A percentile compares a stretch with the other conserved stretches of the same genome.
Conservation (phyloP, 805 yeast genomes). For the Saccharomycopsis fermentans region DNA sequence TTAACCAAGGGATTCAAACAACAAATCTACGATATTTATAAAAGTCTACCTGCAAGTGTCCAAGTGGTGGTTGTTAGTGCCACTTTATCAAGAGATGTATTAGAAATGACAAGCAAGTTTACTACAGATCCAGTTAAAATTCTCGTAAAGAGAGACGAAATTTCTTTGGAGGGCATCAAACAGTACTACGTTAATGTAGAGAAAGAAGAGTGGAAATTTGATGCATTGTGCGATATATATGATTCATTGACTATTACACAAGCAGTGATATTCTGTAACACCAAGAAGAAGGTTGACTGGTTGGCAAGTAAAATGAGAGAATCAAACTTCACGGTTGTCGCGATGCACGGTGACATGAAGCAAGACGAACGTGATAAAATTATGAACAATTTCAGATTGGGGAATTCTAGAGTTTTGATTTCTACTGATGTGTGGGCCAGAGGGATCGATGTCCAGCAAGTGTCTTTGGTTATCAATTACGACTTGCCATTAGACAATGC, state of each 20-base stretch:
- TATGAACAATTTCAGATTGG: constrained; percentile 93
- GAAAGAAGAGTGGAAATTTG: constrained; percentile 89
- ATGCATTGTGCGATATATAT: constrained; percentile 86
- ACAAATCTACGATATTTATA: constrained; percentile 88
- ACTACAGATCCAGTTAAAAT: constrained; percentile 91
- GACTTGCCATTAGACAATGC: constrained; percentile 90
- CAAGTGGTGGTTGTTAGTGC: constrained; percentile 96
- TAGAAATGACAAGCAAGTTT: constrained; percentile 86
- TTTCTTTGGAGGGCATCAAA: constrained; percentile 88
- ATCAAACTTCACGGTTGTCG: constrained; percentile 81
- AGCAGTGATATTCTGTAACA: constrained; percentile 96
- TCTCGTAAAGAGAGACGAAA: constrained; percentile 87
- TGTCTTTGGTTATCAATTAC: constrained; percentile 88
- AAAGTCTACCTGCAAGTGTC: constrained; percentile 67
- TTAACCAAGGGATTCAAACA: constrained; percentile 89
- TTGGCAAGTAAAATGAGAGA: constrained; percentile 68
- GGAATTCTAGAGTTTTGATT: constrained; percentile 85
- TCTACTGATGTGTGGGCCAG: constrained; percentile 97
- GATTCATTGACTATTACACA: constrained; percentile 94
- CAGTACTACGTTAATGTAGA: constrained; percentile 89
- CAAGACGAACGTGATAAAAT: constrained; percentile 91
- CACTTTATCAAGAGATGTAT: constrained; percentile 83
- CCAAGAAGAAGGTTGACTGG: constrained; percentile 91
- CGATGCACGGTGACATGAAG: constrained; percentile 96
- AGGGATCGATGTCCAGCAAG: constrained; percentile 98